Base-by-base conservation (phyloP, 2,329 filamentous ascomycete genomes). In the Cryoendolithus antarcticus region DNA sequence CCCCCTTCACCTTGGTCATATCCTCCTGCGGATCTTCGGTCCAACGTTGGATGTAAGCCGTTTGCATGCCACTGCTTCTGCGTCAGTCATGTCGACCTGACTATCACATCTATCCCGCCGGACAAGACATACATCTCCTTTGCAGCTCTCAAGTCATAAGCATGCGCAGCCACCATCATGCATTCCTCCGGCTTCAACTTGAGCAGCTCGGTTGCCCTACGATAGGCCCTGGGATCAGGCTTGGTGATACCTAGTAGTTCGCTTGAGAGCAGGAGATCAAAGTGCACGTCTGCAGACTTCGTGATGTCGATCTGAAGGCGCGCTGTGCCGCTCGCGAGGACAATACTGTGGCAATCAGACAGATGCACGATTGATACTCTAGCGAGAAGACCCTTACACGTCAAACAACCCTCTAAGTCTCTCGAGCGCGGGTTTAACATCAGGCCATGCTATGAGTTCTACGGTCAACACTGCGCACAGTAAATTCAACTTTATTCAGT, bases 281-380 rank as follows among this genome's bases (percentile, higher is more conserved):
- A 75, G 1, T 44, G 47, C 33, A 75, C 48, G 0, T 62, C 64
- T 1, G 70, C 67, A 0, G 63, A 72, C 21, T 59, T 56, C 1
- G 54, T 56, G 2, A 75, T 58, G 48, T 75, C 69, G 2, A 75
- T 62, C 45, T 75, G 72, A 1, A 75, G 57, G 10, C 72, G 62
- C 2, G 66, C 69, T 0, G 69, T 74, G 0, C 71, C 72, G 41
- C 75, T 75, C 4, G 70, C 71, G 35, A 67, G 62, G 4, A 75
- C 71, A 38, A 71, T 35, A 4, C 38, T 39, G 15, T 31, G 3
- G 4, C 10, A 7, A 10, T 38, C 8, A 39, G 33, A 2, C 7
- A 21, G 24, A 9, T 12, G 8, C n/a, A 28, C 8, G 9, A 2
- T 5, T 21, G 7, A 21, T 34, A 12, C 9, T 21, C n/a, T 11